Evolutionary conservation across 2,329 filamentous ascomycete species (phyloP).

Genomic region (Pyricularia sp.): DNA sequence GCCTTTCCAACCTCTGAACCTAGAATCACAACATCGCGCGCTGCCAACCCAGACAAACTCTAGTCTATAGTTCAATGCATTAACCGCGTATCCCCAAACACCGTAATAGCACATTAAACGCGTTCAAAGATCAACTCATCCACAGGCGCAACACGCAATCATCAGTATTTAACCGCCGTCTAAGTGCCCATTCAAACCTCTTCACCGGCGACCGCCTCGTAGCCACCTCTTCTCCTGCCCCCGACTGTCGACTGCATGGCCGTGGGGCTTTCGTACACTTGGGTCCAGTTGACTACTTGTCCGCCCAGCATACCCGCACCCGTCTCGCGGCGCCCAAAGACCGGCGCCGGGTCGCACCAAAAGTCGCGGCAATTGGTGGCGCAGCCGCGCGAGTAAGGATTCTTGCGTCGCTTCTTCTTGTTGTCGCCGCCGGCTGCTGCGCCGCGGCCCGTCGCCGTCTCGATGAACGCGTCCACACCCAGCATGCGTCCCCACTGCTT

Average conservation of each 20-base stretch:
- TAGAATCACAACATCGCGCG: neutral
- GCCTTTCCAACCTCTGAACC: neutral
- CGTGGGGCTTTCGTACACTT: slow-evolving; percentile 77
- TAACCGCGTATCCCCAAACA: neutral
- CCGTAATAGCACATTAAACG: neutral
- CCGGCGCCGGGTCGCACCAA: slow-evolving; percentile 80
- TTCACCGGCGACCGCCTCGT: slow-evolving; percentile 53
- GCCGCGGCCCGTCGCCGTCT: slow-evolving; percentile 77
- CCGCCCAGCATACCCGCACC: slow-evolving; percentile 72
- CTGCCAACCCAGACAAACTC: neutral
- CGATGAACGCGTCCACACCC: slow-evolving; percentile 87
- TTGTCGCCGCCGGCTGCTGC: slow-evolving; percentile 49
- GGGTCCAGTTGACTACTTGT: slow-evolving; percentile 73
- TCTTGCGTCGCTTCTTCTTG: slow-evolving; percentile 50
- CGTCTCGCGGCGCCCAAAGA: slow-evolving; percentile 66
- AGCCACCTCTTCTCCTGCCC: slow-evolving; percentile 43
- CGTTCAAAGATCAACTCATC: neutral
- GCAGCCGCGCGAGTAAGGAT: slow-evolving; percentile 78
- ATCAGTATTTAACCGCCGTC: neutral
- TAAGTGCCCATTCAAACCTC: slow-evolving; percentile 23
- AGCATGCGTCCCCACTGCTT: slow-evolving; percentile 76
- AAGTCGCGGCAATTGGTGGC: slow-evolving; percentile 93
- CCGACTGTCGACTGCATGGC: slow-evolving; percentile 43
- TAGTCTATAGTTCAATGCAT: neutral
- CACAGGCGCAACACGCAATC: neutral